A percentile compares a stretch with the other conserved stretches of the same genome.
Evolutionary conservation across 768 basidiomycete species (phyloP).

Genomic region (Leucocoprinus leucothites): DNA sequence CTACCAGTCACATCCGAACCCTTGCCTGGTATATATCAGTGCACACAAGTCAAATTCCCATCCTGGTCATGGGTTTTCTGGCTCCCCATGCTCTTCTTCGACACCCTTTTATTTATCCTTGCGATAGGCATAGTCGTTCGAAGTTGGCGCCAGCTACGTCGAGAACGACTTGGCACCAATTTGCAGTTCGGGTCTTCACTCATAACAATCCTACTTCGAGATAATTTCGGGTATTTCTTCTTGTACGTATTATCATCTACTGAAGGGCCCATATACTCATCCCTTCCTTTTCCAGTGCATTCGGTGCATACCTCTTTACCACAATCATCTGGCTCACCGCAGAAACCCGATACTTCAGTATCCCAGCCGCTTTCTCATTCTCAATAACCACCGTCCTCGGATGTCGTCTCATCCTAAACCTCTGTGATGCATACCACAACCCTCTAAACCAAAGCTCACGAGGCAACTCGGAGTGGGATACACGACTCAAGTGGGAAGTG

Average conservation of each 20-base stretch:
- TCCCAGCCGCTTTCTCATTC: conserved; percentile 23
- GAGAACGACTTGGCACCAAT: neutral
- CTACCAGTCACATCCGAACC: conserved; percentile 6
- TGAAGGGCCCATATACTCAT: neutral
- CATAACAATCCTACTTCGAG: conserved; percentile 22
- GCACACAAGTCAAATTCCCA: conserved; percentile 14
- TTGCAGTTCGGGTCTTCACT: conserved; percentile 15
- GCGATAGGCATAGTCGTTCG: conserved; percentile 19
- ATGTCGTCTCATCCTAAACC: conserved; percentile 28
- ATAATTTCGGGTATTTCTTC: conserved; percentile 25
- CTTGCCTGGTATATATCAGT: conserved; percentile 12
- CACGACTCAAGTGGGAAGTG: neutral
- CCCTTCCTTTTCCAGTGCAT: conserved; percentile 15
- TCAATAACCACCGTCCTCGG: conserved; percentile 23
- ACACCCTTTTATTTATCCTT: conserved; percentile 24
- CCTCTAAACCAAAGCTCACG: conserved; percentile 1
- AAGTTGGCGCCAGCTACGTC: neutral
- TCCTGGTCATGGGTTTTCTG: conserved; percentile 22
- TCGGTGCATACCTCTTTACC: conserved; percentile 21
- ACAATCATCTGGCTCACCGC: conserved; percentile 23
- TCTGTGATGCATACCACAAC: conserved; percentile 23
- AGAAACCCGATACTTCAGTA: conserved; percentile 19
- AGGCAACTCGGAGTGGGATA: neutral
- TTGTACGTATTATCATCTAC: conserved; percentile 15
- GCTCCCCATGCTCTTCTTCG: conserved; percentile 27